Base-by-base conservation (phyloP, 1,284 basidiomycete species). In the Ustilago xerochloae region DNA sequence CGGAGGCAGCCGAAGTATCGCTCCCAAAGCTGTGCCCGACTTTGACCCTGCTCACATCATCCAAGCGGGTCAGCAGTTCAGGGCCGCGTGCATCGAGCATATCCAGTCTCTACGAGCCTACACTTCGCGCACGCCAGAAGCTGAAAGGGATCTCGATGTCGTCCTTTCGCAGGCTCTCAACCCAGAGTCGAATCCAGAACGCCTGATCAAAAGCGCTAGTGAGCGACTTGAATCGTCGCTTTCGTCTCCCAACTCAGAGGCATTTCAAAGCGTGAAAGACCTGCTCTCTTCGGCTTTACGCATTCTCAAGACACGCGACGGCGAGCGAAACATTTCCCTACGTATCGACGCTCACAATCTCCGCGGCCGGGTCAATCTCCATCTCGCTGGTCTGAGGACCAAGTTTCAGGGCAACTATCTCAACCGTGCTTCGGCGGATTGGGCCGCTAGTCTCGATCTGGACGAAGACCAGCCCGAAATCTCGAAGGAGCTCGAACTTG, bases 281-380 rank as follows among this genome's bases (percentile, higher is more conserved):
- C 7, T 46, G 29, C 49, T 67, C 26, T 63, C 48, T 32, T 61
- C 59, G 2, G 70, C 70, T 6, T 15, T 73, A 22, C 64, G 52
- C 12, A 67, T 73, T 33, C 61, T 73, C 1, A 56, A 41, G 20
- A 50, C 39, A 6, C 55, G 70, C 0, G 60, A 63, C n/a, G 57
- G 70, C 10, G 26, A 48, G 38, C 70, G 70, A 32, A 73, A 73
- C 35, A n/a, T 61, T 6, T 16, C 29, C 20, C 60, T 63, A 18
- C 52, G 56, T 18, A 63, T 61, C 51, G 52, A 63, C 10, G 64
- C 64, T 5, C 36, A 41, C 49, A 73, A 73, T 32, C 49, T 62
- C 3, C 64, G 70, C 26, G 70, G 51, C 22, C 32, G 41, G 26
- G 58, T 58, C 64, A 67, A 73, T n/a, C 47, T 45, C 16, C 49